A percentile compares a stretch with the other conserved stretches of the same genome.
These are phyloP conservation scores for Vishniacozyma victoriae DNA, from an alignment of 768 basidiomycete genomes.

Conservation along the genomic window DNA sequence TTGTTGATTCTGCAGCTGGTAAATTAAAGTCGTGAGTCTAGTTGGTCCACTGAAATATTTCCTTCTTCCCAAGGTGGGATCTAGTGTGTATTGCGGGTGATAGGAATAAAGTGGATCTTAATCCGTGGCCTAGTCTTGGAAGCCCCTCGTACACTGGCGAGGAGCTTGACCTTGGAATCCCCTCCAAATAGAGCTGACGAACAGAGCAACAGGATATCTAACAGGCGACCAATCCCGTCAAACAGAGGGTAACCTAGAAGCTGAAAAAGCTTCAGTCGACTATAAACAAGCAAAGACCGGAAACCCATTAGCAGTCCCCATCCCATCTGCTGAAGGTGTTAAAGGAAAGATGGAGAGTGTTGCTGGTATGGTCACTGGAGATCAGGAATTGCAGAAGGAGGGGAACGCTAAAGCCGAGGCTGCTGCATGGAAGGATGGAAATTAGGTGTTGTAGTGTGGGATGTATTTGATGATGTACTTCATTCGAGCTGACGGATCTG, in stretches of 20 bases:
- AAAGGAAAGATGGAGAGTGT: conserved; percentile 38
- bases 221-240: conserved; percentile 40
- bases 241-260: conserved; percentile 36
- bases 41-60: not conserved
- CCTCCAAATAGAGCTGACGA: not conserved
- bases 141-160: not conserved
- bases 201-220: conserved; percentile 33
- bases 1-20: conserved; percentile 22
- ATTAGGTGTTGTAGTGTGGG: conserved; percentile 11
- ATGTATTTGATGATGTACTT: no score
- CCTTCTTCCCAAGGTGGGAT: no score
- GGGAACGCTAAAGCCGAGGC: conserved; percentile 43
- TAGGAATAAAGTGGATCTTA: no score
- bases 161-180: not conserved
- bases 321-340: conserved; percentile 32
- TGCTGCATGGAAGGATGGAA: conserved; percentile 44
- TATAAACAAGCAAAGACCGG: conserved; percentile 37
- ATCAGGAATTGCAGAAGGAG: conserved; percentile 38
- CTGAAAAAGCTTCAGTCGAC: conserved; percentile 42
- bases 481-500: no score
- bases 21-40: conserved; percentile 34
- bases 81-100: no score
- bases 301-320: conserved; percentile 11
- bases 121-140: no score
- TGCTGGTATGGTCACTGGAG: conserved; percentile 42